Evolutionary conservation across 768 basidiomycete species (phyloP).

Genomic region (Hemileccinum rubropunctum): DNA sequence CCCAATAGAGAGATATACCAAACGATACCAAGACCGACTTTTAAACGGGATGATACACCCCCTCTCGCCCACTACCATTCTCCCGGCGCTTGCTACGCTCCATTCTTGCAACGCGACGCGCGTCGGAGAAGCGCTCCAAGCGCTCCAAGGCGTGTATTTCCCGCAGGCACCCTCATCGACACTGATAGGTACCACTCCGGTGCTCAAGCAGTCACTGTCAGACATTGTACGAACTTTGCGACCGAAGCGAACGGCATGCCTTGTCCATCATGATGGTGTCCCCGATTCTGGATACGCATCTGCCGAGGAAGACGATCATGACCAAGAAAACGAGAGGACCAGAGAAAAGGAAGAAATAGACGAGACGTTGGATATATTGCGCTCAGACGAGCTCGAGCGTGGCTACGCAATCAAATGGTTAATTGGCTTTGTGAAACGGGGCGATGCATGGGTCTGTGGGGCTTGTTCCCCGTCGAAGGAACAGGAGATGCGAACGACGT

Average conservation of each 20-base stretch:
- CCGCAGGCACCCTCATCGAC: slow-evolving; percentile 27
- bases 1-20: slow-evolving; percentile 5
- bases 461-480: slow-evolving; percentile 33
- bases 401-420: slow-evolving; percentile 71
- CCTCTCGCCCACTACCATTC: slow-evolving; percentile 44
- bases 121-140: slow-evolving; percentile 41
- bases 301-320: slow-evolving; percentile 57
- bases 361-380: slow-evolving; percentile 44
- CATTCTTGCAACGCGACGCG: slow-evolving; percentile 32
- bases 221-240: slow-evolving; percentile 21
- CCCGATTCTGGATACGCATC: slow-evolving; percentile 82
- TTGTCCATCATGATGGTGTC: slow-evolving; percentile 41
- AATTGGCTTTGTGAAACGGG: slow-evolving; percentile 63
- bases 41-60: slow-evolving; percentile 13
- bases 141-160: slow-evolving; percentile 53
- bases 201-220: slow-evolving; percentile 18
- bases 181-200: slow-evolving; percentile 5
- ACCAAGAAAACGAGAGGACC: slow-evolving; percentile 14
- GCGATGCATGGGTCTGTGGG: slow-evolving; percentile 46
- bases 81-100: slow-evolving; percentile 56
- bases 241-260: slow-evolving; percentile 18
- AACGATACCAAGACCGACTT: slow-evolving; percentile 5
- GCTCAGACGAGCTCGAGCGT: slow-evolving; percentile 65
- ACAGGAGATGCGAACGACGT: slow-evolving; percentile 35
- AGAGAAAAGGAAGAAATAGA: neutral